Base-by-base conservation (phyloP, 345 rosid species). In the Eucalyptus sideroxylon region DNA sequence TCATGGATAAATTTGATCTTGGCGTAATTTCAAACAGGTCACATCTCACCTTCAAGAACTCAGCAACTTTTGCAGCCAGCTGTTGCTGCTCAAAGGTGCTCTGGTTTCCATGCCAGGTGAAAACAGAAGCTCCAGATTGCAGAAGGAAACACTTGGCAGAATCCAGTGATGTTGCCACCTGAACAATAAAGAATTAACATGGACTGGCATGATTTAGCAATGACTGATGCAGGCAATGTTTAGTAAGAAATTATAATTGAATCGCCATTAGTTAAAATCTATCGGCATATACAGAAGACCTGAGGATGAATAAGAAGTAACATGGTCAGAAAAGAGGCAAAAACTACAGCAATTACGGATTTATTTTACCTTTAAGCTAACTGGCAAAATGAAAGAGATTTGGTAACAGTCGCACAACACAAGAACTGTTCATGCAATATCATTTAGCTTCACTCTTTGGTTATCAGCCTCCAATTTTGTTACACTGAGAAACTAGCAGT, bases 61-160 rank as follows among this genome's bases (percentile, higher is more conserved):
- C 99, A 86, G 99, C 96, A 90, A 95, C 92, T 91, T 96, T 96
- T 77, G 96, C 95, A 85, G 99, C 96, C 88, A 94, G 90, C 89
- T 98, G 97, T 93, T 97, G 98, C 91, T 97, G 98, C 92, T 98
- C 99, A 91, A 92, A 95, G 51, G 98, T 92, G 93, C 99, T 96
- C 94, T 96, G 98, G 93, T 93, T 96, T 90, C 99, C 99, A 92
- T 96, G 97, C 99, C 99, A 98, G 37, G 91, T 93, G 93, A 97
- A 96, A 91, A 95, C 40, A 81, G 98, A 94, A 69, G 98, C 95
- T 82, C 99, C 99, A 92, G 99, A 95, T 95, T 98, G 99, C 93
- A 98, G 95, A 92, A 98, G 95, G 92, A 96, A 97, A 91, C 99
- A 98, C 89, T 96, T 96, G 5, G 91, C 89, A 82, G 99, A 95